Evolutionary conservation across 345 rosid genomes (phyloP), one percentile per base, ranked within the genome.

Genomic region (Dipteronia dyeriana): DNA sequence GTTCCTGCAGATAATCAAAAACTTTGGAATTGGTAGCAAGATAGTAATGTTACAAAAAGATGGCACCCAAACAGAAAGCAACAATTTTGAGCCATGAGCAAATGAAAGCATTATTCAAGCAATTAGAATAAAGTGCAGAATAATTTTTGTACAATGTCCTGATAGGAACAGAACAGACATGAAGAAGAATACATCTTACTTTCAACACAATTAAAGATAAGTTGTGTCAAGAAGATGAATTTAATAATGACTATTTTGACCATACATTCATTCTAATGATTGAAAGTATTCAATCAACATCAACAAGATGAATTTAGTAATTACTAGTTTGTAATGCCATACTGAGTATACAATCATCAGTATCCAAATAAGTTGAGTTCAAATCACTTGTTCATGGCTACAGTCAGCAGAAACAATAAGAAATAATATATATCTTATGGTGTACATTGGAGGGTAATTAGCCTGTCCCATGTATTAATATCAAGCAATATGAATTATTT

Each of bases 1-100:
- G 51, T 65, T 80, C 84, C 98, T 95, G 90, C 84, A 85, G 1
- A 76, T 14, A 64, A 20, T 82, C 54, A 80, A 81, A 73, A 79
- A n/a, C 43, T 70, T 70, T 76, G 72, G 75, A 70, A 70, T 78
- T 71, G 64, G 49, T 31, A 70, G 13, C 77, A 56, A 14, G 34
- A 14, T 14, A 68, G 23, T 41, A 14, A 5, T 34, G 38, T 31
- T 25, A 31, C 34, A 77, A 31, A 13, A 66, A 41, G 63, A 38
- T 9, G 29, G 45, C 22, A 51, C 49, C 38, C 47, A 70, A 47
- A 56, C 76, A 56, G 56, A 22, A 61, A 66, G 65, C 16, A 3
- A 22, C 22, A 7, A 22, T 9, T 31, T 65, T 53, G 31, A 26
- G 61, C 70, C 62, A 49, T 7, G 10, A 34, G 49, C 47, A 64